Evolutionary conservation across 805 yeast species (phyloP), one percentile per base, ranked within the genome.

Genomic region (Hanseniaspora singularis): DNA sequence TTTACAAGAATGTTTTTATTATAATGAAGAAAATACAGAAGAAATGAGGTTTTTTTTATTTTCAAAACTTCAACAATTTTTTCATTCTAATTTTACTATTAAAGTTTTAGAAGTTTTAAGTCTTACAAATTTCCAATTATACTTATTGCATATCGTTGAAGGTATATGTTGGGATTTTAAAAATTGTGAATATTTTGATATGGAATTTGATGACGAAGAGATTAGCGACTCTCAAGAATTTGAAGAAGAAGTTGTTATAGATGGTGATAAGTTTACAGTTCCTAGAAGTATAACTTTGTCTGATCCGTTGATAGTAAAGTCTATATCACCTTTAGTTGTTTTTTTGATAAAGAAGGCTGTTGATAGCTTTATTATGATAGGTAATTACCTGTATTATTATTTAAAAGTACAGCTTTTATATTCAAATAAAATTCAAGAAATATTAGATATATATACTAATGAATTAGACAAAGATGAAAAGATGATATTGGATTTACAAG

Each of bases 331-430:
- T 0, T 63, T 82, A 43, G 83, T 85, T 0, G 74, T 76, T 44
- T 87, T 89, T 57, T 65, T 92, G 33, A 79, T 88, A 34, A 77
- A 77, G 23, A 69, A 89, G 38, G 78, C 95, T 0, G 67, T 79
- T 1, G 65, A 72, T 16, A 82, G 81, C 9, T 44, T 44, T 57
- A 72, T 73, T 18, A 67, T 73, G 16, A 66, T 94, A 33, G 92
- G 95, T 0, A 87, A 79, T 57, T 85, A 74, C 57, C 76, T 94
- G 51, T 88, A 85, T 61, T 92, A 98, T 97, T 85, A 81, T 58
- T 72, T 92, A 42, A 80, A 79, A 52, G 95, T 94, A 1, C 96
- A 89, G 57, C 74, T 31, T 16, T 18, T 44, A 9, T 44, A 44
- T 19, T 23, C 39, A 6, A 26, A 37, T 4, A 28, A 44, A 22